Percentiles rank a stretch among this genome's conserved stretches.
phyloP scores from a whole-genome alignment of 31 red algal species.

The Odonthalia washingtoniensis region DNA sequence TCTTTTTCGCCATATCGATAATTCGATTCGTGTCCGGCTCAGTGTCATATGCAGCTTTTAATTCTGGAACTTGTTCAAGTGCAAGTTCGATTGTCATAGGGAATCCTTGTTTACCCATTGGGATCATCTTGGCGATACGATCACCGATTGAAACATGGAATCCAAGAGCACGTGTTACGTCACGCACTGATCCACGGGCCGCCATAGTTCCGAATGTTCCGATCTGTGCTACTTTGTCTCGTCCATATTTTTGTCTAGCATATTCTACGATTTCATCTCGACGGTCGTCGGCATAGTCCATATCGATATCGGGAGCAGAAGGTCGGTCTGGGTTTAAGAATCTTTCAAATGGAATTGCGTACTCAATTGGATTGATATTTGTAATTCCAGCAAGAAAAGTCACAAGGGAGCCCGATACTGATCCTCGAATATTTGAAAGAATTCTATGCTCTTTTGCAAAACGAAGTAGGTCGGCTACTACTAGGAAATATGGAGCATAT shows the following conservation, averaged over 20 bases:
- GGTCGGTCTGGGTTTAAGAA: conserved; percentile 91
- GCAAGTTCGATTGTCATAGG: neutral
- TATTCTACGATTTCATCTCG: conserved; percentile 86
- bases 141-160: conserved; percentile 52
- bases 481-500: conserved; percentile 86
- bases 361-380: conserved; percentile 79
- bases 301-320: conserved; percentile 94
- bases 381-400: conserved; percentile 86
- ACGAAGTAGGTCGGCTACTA: conserved; percentile 84
- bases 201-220: conserved; percentile 18
- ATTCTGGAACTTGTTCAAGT: conserved; percentile 10
- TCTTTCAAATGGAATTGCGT: conserved; percentile 88
- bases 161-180: conserved; percentile 69
- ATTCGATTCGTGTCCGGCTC: conserved; percentile 6
- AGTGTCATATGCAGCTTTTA: neutral
- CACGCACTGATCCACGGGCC: conserved; percentile 56
- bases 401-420: conserved; percentile 85
- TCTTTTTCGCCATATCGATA: conserved; percentile 56
- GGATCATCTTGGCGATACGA: conserved; percentile 65
- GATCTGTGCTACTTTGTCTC: conserved; percentile 73
- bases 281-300: conserved; percentile 84
- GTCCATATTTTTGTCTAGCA: conserved; percentile 75
- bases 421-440: conserved; percentile 86
- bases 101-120: conserved; percentile 17
- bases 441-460: conserved; percentile 73